Evolutionary conservation across 2,329 filamentous ascomycete species (phyloP), one percentile per base, ranked within the genome.

Genomic region (Clonostachys byssicola): DNA sequence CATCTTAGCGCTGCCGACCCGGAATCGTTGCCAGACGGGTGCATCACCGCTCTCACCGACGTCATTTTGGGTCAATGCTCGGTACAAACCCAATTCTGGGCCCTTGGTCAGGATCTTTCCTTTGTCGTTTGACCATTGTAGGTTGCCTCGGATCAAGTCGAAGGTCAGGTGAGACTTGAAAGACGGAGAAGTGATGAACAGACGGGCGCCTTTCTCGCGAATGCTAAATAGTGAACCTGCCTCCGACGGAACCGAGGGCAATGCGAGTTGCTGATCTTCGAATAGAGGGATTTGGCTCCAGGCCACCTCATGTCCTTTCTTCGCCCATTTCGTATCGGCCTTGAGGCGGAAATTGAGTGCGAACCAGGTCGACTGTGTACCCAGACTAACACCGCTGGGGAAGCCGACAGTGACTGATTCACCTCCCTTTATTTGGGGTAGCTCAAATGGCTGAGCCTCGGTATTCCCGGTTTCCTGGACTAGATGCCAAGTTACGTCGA

Each of bases 1-100:
- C 36, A 66, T 69, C 3, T 70, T 71, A 30, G 80, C 58, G 3
- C 56, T 56, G 47, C 79, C 63, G 8, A 80, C 64, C 0, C 75
- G 74, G 44, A 73, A 74, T 16, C 72, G 67, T 41, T 72, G 65
- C 83, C 83, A 87, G 53, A 63, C 57, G 0, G 77, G 72, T 4
- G 35, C 49, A 18, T 47, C 49, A 17, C 45, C 41, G 20, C 36
- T 40, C 33, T 46, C 35, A 10, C 47, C 47, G 0, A 68, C 65
- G 55, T 88, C 84, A 54, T 88, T 88, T 60, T 88, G 80, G 0
- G 83, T 87, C 13, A 76, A 74, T 0, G 83, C 78, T 5, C 83
- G 79, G 74, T 81, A 86, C 63, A 87, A 80, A 6, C 71, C 67
- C 71, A 5, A 63, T 60, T 8, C 60, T 54, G 4, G 63, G 64